Base-by-base conservation (phyloP, 108 stramenopile genomes). In the Nannochloropsis granulata region DNA sequence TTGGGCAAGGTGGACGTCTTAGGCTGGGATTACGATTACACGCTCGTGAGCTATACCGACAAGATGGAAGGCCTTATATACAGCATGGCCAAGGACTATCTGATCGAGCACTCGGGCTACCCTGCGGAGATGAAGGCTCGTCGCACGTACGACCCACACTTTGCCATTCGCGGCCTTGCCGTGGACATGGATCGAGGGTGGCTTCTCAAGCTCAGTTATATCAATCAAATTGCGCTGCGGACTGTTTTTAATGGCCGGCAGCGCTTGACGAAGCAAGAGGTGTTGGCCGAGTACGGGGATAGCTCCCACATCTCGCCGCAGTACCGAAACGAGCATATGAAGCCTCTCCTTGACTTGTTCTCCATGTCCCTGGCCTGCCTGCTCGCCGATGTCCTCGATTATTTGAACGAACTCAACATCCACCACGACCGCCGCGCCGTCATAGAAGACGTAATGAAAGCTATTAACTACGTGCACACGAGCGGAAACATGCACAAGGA, bases 11-110 rank as follows among this genome's bases (percentile, higher is more conserved):
- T 98, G 24, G 93, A 95, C 45, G 94, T 92, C 0, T 90, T 98
- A 23, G 97, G 97, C 21, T 98, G 97, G 83, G 97, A 98, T 86
- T 96, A 94, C 84, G 97, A 98, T 87, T 98, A 97, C 84, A 98
- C 97, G 8, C 92, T 98, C 12, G 94, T 95, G 21, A 94, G 95
- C 13, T 98, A 96, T 85, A 93, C 90, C 11, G 89, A 93, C 26
- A 93, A 95, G 84, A 86, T 96, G 25, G 86, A 95, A 85, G 88
- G 90, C 8, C 91, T 97, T 56, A 96, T 98, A 78, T 98, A 96
- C 86, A 92, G 94, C 42, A 94, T 95, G 94, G 94, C 98, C 8
- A 86, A 94, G 79, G 91, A 91, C 43, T 89, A 95, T 43, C 90
- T 98, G 84, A 95, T 96, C 24, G 84, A 92, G 16, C 93, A 95